phyloP scores from a whole-genome alignment of 495 filamentous ascomycete species.

The Halenospora varia region DNA sequence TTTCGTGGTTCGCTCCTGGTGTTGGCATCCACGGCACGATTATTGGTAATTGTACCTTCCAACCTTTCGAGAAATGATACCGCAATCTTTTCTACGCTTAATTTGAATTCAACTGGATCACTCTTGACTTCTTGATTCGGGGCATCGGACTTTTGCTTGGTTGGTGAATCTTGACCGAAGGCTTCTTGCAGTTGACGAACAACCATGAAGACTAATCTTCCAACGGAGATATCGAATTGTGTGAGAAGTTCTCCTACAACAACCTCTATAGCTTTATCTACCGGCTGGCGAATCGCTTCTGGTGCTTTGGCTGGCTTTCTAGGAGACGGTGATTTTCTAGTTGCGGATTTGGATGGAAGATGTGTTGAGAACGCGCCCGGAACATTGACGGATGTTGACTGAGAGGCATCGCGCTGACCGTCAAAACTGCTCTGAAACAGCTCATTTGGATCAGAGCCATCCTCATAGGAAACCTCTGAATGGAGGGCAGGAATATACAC shows the following conservation, averaged over 20 bases:
- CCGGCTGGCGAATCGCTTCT: not conserved
- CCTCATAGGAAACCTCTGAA: constrained; percentile 1
- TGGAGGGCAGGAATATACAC: constrained; percentile 27
- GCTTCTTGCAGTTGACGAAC: constrained; percentile 35
- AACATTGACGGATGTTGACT: constrained; percentile 41
- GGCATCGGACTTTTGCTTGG: constrained; percentile 18
- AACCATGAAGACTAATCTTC: constrained; percentile 60
- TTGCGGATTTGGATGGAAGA: constrained; percentile 10
- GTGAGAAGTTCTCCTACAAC: constrained; percentile 51
- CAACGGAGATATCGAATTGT: constrained; percentile 65
- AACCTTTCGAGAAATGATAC: constrained; percentile 64
- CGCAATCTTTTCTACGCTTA: constrained; percentile 51
- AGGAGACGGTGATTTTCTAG: not conserved
- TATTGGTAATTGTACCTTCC: constrained; percentile 12
- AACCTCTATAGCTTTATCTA: constrained; percentile 45
- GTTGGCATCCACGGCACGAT: not conserved
- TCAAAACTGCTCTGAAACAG: constrained; percentile 22
- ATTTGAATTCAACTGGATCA: constrained; percentile 30
- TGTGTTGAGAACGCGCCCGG: constrained; percentile 53
- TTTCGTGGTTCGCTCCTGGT: constrained; percentile 33
- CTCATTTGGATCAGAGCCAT: not conserved
- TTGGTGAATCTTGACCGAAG: not conserved
- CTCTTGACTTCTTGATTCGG: constrained; percentile 28
- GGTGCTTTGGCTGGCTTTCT: not conserved
- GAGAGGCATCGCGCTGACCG: constrained; percentile 19